Evolutionary conservation across 371 early-diverging fungal species (phyloP), one percentile per base, ranked within the genome.

Genomic region (Batrachochytrium dendrobatidis): DNA sequence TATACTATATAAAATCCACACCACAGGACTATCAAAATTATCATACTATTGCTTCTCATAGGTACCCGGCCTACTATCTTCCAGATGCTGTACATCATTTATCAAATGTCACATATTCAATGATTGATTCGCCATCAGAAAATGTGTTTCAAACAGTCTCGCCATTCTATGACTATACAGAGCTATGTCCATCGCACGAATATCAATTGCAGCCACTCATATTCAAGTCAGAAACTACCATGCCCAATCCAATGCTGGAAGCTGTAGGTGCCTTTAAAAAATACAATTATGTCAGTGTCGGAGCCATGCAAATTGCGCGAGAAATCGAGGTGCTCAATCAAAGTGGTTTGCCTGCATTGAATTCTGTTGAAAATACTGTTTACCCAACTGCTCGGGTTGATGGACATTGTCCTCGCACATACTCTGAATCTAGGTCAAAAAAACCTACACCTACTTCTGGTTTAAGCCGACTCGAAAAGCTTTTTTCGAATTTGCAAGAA

Each of bases 21-120:
- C 86, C 86, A 5, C 76, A 79, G 55, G 91, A 90, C 52, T 70
- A 83, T 31, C 69, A 80, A 43, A 56, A 65, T 8, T 86, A 85
- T 58, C 80, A 85, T 50, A 64, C 73, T 15, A 76, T 83, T 58
- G 69, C 75, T 56, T 66, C 73, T 24, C 61, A 74, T 60, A 79
- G 80, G 68, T 83, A 83, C 61, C 87, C 86, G 0, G 75, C 80
- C 0, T 86, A 79, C 71, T 74, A 63, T 57, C 71, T 72, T 34
- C 72, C 72, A 25, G 54, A 56, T 35, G 48, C 53, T 24, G 3
- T 48, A 7, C 24, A 53, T 34, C 55, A 65, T 44, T 43, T 54
- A 7, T 62, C 63, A 6, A 58, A 46, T 31, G 57, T 60, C 35
- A 65, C 62, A 17, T 54, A 64, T 2, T 52, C 56, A 8, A 46